Evolutionary conservation across 768 basidiomycete genomes (phyloP).

Genomic region (Lactifluus volemus): DNA sequence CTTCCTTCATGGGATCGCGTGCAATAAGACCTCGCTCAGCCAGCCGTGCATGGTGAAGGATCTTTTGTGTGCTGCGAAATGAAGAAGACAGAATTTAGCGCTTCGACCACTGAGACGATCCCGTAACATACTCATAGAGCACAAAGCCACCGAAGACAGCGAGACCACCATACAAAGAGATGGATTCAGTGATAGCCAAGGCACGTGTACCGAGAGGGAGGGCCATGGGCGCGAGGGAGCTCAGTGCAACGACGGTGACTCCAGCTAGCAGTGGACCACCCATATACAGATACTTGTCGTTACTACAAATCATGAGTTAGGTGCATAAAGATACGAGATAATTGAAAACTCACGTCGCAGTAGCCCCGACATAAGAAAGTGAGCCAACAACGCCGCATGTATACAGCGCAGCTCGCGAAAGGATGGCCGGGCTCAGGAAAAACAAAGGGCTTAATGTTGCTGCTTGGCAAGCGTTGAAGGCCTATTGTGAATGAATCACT

Average conservation of each 20-base stretch:
- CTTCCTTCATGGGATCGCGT: slow-evolving; percentile 70
- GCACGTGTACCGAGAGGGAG: slow-evolving; percentile 76
- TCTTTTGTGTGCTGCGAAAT: slow-evolving; percentile 66
- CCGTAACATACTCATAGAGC: slow-evolving; percentile 61
- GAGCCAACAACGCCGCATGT: slow-evolving; percentile 82
- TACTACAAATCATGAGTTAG: slow-evolving; percentile 26
- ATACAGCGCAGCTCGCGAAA: slow-evolving; percentile 83
- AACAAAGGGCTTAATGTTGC: slow-evolving; percentile 84
- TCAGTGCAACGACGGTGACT: slow-evolving; percentile 78
- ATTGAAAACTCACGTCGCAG: slow-evolving; percentile 50
- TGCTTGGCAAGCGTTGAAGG: slow-evolving; percentile 81
- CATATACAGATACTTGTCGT: slow-evolving; percentile 77
- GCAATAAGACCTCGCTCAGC: slow-evolving; percentile 59
- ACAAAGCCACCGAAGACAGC: slow-evolving; percentile 85
- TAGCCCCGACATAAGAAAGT: slow-evolving; percentile 81
- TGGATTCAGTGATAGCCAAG: slow-evolving; percentile 65
- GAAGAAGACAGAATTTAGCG: not conserved
- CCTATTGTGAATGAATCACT: slow-evolving; percentile 31
- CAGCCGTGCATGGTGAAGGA: slow-evolving; percentile 64
- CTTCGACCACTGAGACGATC: not conserved
- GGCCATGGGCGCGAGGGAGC: slow-evolving; percentile 81
- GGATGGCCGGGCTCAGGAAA: slow-evolving; percentile 77
- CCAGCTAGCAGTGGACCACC: slow-evolving; percentile 86
- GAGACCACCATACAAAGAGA: slow-evolving; percentile 81
- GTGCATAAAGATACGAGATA: not conserved